Conservation (phyloP, 1,284 basidiomycete genomes). For the Pulveroboletus sp. region DNA sequence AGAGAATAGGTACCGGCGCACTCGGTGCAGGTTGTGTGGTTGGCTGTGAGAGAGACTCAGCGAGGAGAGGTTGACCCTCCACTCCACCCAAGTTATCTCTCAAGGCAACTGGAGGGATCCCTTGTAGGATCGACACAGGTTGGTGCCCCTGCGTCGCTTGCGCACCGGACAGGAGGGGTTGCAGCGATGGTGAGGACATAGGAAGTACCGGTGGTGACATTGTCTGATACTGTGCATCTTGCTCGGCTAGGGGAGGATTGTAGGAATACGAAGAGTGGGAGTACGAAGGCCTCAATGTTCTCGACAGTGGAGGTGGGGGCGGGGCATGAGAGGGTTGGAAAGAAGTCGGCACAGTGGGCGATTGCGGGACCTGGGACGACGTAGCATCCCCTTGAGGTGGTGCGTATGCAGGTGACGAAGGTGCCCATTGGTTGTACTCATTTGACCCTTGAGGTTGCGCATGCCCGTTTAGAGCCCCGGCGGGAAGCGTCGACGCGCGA, state of each 20-base stretch:
- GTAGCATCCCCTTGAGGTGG: conserved; percentile 12
- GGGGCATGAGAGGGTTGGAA: conserved; percentile 19
- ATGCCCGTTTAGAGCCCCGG: conserved; percentile 19
- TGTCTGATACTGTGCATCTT: conserved; percentile 11
- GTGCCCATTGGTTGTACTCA: conserved; percentile 30
- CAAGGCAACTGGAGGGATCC: neutral
- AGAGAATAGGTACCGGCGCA: neutral
- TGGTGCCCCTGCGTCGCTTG: conserved; percentile 12
- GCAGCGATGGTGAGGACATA: conserved; percentile 7
- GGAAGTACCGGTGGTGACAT: conserved; percentile 4
- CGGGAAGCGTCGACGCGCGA: conserved; percentile 12
- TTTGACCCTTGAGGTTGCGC: conserved; percentile 18
- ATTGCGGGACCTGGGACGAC: conserved; percentile 15
- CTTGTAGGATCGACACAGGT: conserved; percentile 22
- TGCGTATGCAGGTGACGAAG: conserved; percentile 21
- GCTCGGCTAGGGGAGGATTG: conserved; percentile 9
- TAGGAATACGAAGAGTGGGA: conserved; percentile 17
- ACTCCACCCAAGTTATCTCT: conserved; percentile 1
- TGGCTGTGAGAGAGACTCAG: conserved; percentile 7
- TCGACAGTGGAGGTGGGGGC: conserved; percentile 17
- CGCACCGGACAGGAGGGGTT: conserved; percentile 1
- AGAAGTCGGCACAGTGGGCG: conserved; percentile 11
- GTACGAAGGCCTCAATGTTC: conserved; percentile 12
- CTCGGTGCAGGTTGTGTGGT: neutral
- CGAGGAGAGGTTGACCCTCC: conserved; percentile 3